phyloP scores from a whole-genome alignment of 306 rosid genomes.

The Pterocarpus macrocarpus region DNA sequence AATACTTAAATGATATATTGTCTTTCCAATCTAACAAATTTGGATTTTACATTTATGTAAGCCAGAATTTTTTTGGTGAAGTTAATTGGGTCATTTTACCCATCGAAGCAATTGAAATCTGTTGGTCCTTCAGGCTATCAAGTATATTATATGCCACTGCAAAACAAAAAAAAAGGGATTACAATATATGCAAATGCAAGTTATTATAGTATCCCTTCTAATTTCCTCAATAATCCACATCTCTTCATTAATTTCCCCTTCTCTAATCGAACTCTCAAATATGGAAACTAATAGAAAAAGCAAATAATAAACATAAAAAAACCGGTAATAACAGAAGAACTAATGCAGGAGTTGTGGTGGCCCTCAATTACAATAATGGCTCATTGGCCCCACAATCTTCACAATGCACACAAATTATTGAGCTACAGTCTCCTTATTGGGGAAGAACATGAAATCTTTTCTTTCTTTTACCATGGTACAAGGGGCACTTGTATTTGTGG shows the following conservation, averaged over 20 bases:
- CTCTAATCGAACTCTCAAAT: background rate
- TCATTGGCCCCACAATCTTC: conserved; percentile 23
- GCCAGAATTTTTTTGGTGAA: no score
- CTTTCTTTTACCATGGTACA: background rate
- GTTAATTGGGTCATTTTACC: no score
- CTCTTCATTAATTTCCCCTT: background rate
- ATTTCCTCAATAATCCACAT: background rate
- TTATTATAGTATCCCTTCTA: no score
- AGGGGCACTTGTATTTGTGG: background rate
- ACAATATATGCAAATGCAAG: no score
- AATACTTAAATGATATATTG: no score
- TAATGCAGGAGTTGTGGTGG: background rate
- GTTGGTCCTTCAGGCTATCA: no score
- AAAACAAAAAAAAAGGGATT: no score
- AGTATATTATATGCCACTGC: no score
- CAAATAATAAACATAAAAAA: background rate
- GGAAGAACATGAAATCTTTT: conserved; percentile 1
- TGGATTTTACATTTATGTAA: no score
- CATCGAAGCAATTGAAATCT: no score
- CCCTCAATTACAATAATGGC: background rate
- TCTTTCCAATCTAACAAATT: no score
- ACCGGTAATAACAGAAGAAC: background rate
- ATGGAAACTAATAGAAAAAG: background rate
- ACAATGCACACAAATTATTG: conserved; percentile 38
- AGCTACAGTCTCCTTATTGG: background rate